Conservation (phyloP, 805 yeast genomes). For the Lipomyces chichibuensis region DNA sequence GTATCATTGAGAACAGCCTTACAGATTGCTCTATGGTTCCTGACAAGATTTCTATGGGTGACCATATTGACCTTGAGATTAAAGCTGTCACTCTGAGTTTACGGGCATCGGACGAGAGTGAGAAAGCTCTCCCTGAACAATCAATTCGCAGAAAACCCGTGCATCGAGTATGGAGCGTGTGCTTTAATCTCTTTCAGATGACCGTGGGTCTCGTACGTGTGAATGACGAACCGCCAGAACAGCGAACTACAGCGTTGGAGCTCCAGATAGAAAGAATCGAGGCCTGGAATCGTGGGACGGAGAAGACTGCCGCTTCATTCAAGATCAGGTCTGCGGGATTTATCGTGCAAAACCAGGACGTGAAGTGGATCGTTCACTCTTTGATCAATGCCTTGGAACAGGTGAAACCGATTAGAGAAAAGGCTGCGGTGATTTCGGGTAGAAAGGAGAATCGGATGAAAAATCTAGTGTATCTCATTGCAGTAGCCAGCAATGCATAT, state of each 20-base stretch:
- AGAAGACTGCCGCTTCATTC: slow-evolving; percentile 34
- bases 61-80: slow-evolving; percentile 28
- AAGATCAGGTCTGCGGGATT: slow-evolving; percentile 43
- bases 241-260: slow-evolving; percentile 36
- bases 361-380: slow-evolving; percentile 41
- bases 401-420: slow-evolving; percentile 39
- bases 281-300: slow-evolving; percentile 40
- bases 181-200: slow-evolving; percentile 20
- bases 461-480: slow-evolving; percentile 50
- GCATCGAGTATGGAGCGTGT: slow-evolving; percentile 20
- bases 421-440: slow-evolving; percentile 25
- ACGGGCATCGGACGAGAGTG: slow-evolving; percentile 20
- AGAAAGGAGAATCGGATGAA: slow-evolving; percentile 26
- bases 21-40: slow-evolving; percentile 14
- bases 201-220: slow-evolving; percentile 15
- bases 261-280: slow-evolving; percentile 42
- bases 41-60: slow-evolving; percentile 3
- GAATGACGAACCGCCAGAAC: background rate
- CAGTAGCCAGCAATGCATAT: slow-evolving; percentile 53
- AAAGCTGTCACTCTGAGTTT: slow-evolving; percentile 10
- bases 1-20: slow-evolving; percentile 37
- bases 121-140: background rate
- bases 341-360: slow-evolving; percentile 43
- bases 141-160: slow-evolving; percentile 25
- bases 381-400: slow-evolving; percentile 22